Evolutionary conservation across 768 basidiomycete genomes (phyloP).

Genomic region (Amylocystis lapponica): DNA sequence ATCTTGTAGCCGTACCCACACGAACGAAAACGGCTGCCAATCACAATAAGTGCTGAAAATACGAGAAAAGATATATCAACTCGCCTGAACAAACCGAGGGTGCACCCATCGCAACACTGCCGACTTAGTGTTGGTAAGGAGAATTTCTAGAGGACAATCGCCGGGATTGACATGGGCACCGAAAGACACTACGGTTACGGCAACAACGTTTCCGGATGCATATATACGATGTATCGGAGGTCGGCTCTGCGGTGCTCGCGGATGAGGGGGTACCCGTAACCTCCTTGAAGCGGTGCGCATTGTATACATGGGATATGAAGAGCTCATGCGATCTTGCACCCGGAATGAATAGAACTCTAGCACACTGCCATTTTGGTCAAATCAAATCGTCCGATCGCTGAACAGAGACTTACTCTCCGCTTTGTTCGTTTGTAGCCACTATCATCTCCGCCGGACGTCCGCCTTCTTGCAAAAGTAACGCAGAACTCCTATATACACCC

Average conservation of each 20-base stretch:
- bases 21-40: constrained; percentile 25
- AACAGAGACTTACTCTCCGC: constrained; percentile 17
- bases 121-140: constrained; percentile 13
- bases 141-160: constrained; percentile 15
- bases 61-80: neutral
- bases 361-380: constrained; percentile 4
- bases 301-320: constrained; percentile 8
- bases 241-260: constrained; percentile 6
- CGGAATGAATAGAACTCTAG: constrained; percentile 14
- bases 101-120: constrained; percentile 19
- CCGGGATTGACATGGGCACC: neutral
- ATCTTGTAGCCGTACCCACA: constrained; percentile 28
- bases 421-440: constrained; percentile 15
- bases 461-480: constrained; percentile 9
- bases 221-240: constrained; percentile 14
- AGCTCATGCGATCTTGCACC: constrained; percentile 2
- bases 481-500: constrained; percentile 19
- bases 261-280: constrained; percentile 9
- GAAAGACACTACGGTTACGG: neutral
- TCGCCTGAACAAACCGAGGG: constrained; percentile 12
- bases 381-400: neutral
- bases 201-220: neutral
- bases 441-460: constrained; percentile 16
- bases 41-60: neutral
- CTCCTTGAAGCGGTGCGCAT: constrained; percentile 6